Conservation (phyloP, 306 rosid species). For the Urtica urens region DNA sequence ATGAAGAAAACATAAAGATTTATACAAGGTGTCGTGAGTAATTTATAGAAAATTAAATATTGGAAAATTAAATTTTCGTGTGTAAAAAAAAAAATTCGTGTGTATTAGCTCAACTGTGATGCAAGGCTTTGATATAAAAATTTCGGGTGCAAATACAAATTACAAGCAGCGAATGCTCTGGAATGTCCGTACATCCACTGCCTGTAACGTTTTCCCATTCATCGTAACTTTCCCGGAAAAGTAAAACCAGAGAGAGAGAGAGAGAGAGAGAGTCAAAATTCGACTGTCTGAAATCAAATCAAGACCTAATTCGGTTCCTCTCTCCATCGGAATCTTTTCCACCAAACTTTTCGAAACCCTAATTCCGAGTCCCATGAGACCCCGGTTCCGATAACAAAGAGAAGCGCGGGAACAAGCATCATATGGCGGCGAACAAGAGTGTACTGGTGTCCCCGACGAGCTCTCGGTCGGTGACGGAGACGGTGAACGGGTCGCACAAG, state of each 20-base stretch:
- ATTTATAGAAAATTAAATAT: too few relatives aligned
- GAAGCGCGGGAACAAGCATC: not conserved
- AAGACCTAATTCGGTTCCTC: not conserved
- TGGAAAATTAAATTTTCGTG: too few relatives aligned
- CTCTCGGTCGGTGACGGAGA: constrained; percentile 82
- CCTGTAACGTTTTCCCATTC: not conserved
- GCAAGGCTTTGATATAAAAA: too few relatives aligned
- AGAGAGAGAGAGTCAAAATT: not conserved
- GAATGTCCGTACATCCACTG: not conserved
- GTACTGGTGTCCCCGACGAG: constrained; percentile 51
- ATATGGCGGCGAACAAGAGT: constrained; percentile 12
- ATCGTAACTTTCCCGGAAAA: constrained; percentile 1
- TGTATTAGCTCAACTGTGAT: too few relatives aligned
- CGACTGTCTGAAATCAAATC: not conserved
- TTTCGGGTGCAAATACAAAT: too few relatives aligned
- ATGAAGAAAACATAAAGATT: too few relatives aligned
- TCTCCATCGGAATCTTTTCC: not conserved
- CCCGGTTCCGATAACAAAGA: not conserved
- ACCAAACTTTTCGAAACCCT: not conserved
- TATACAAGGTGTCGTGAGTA: too few relatives aligned
- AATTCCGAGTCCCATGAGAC: constrained; percentile 4
- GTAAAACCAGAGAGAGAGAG: not conserved
- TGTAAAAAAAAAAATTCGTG: too few relatives aligned
- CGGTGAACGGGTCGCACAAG: constrained; percentile 92
- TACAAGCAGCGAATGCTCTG: constrained; percentile 1